Evolutionary conservation across 2,329 filamentous ascomycete genomes (phyloP).

Genomic region (Penicillium occitanis): DNA sequence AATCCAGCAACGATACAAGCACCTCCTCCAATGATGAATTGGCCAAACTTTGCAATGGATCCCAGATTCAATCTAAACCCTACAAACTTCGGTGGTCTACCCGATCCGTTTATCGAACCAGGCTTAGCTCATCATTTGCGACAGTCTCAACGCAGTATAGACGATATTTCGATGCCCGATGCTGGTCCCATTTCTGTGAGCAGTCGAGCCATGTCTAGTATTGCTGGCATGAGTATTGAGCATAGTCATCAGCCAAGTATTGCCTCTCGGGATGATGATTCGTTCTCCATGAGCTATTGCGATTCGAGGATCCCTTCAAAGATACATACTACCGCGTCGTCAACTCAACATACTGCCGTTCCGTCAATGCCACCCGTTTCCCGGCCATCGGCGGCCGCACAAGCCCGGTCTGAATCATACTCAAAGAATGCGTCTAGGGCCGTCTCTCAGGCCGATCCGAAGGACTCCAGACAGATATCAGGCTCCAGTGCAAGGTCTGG

Average conservation of each 20-base stretch:
- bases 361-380: constrained; percentile 26
- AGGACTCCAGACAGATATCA: constrained; percentile 31
- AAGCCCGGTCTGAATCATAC: constrained; percentile 32
- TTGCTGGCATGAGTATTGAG: constrained; percentile 43
- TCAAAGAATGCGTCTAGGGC: constrained; percentile 22
- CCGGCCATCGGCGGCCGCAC: constrained; percentile 33
- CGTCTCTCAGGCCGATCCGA: constrained; percentile 15
- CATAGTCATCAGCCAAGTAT: constrained; percentile 44
- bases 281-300: constrained; percentile 25
- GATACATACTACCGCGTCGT: constrained; percentile 30
- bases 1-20: constrained; percentile 16
- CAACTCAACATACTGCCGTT: constrained; percentile 35
- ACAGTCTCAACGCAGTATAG: constrained; percentile 39
- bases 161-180: constrained; percentile 53
- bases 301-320: constrained; percentile 38
- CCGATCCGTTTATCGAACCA: constrained; percentile 45
- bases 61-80: constrained; percentile 27
- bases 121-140: constrained; percentile 32
- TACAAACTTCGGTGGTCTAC: constrained; percentile 11
- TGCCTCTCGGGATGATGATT: constrained; percentile 38
- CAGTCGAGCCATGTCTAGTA: constrained; percentile 43
- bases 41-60: constrained; percentile 24
- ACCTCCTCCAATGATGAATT: constrained; percentile 8
- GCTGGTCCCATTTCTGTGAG: constrained; percentile 39
- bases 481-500: constrained; percentile 34